Evolutionary conservation across 2,329 filamentous ascomycete genomes (phyloP), one percentile per base, ranked within the genome.

Genomic region (Alternaria viburni): DNA sequence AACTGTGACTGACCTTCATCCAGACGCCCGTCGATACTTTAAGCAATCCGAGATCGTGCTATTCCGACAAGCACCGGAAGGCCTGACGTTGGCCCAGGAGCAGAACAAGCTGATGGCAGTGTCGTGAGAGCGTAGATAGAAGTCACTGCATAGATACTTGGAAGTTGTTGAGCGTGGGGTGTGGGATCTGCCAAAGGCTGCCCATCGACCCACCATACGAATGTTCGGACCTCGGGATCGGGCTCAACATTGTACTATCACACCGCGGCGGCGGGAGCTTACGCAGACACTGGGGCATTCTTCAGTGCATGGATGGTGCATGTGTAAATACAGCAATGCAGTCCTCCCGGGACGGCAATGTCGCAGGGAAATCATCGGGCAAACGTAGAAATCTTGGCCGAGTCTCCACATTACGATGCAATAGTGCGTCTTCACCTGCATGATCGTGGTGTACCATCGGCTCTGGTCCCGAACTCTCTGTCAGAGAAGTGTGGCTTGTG

Each of bases 41-140:
- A 99, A 99, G 82, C 96, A 99, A 81, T 97, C 93, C 56, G 96
- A 99, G 83, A 99, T 99, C 78, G 94, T 97, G 62, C 89, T 99
- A 56, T 98, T 92, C 84, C 90, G 96, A 69, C 96, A 98, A 75
- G 83, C 84, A 43, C 84, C 84, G 8, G 84, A 86, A 73, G 83
- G 83, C 32, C 75, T 83, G 66, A 83, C 82, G 21, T 73, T 84
- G 52, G 83, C 83, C 10, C 79, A 82, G 68, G 81, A 82, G 67
- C 83, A 85, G 74, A 84, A 84, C 62, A 80, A 81, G 64, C 60
- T 79, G 32, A 79, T 80, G 67, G 77, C 77, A 61, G 77, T 76
- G 21, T 75, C 78, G 59, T 80, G 73, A 79, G 58, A 9, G 13
- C 8, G 13, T 8, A 8, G 15, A 59, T 21, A 7, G 9, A 43